phyloP scores from a whole-genome alignment of 2,329 filamentous ascomycete species.

The Emergomyces pasteurianus region DNA sequence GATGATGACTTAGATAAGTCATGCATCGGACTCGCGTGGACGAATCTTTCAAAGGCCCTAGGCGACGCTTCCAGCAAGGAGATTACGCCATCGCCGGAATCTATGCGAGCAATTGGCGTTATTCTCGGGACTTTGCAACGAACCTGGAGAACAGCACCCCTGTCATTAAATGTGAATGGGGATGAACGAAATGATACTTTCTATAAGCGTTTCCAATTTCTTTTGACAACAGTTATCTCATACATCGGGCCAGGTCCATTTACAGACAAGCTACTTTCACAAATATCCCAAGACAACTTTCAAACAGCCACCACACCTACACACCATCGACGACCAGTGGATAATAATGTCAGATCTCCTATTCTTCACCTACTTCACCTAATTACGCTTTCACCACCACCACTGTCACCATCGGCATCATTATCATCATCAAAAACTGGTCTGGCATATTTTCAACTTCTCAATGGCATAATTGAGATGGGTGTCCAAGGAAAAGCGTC shows the following conservation, averaged over 20 bases:
- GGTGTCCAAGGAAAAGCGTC: constrained; percentile 24
- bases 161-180: constrained; percentile 22
- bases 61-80: constrained; percentile 62
- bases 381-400: constrained; percentile 16
- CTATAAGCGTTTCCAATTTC: constrained; percentile 39
- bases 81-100: constrained; percentile 75
- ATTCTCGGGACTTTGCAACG: constrained; percentile 57
- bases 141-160: constrained; percentile 52
- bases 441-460: constrained; percentile 18
- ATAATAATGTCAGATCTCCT: constrained; percentile 23
- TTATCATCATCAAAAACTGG: constrained; percentile 9
- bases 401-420: too few species aligned
- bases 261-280: constrained; percentile 38
- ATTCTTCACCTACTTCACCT: constrained; percentile 29
- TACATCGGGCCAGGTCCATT: constrained; percentile 40
- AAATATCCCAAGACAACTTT: constrained; percentile 45
- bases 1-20: constrained; percentile 29
- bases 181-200: constrained; percentile 24
- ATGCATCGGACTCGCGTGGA: constrained; percentile 47
- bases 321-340: constrained; percentile 17
- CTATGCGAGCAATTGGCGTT: constrained; percentile 63
- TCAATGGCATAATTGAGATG: constrained; percentile 21
- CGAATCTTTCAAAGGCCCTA: constrained; percentile 49
- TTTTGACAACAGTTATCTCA: constrained; percentile 40
- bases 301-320: constrained; percentile 32